Percentiles rank a stretch among this genome's conserved stretches.
phyloP scores from a whole-genome alignment of 768 basidiomycete species.

The Hypholoma fasciculare region DNA sequence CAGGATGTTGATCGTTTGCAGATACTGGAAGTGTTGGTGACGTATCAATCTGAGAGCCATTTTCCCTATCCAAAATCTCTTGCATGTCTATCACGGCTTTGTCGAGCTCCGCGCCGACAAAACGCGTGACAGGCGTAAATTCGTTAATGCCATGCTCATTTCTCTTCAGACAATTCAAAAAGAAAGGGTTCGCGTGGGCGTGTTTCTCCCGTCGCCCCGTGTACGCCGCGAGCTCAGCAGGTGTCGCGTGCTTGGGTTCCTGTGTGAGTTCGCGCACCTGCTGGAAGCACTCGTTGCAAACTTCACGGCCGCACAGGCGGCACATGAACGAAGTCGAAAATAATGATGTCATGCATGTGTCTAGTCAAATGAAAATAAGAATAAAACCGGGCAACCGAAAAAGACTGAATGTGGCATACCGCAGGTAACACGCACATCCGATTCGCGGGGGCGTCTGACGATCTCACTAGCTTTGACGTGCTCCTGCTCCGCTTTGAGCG shows the following conservation, averaged over 20 bases:
- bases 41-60: neutral
- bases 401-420: constrained; percentile 45
- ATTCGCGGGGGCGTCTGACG: constrained; percentile 74
- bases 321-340: constrained; percentile 93
- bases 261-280: constrained; percentile 66
- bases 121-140: constrained; percentile 82
- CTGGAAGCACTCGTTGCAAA: constrained; percentile 81
- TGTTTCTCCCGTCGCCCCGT: constrained; percentile 59
- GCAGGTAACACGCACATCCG: constrained; percentile 82
- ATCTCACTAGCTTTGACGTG: constrained; percentile 60
- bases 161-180: constrained; percentile 68
- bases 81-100: constrained; percentile 73
- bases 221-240: constrained; percentile 47
- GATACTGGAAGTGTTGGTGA: too few relatives aligned
- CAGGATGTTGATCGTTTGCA: too few relatives aligned
- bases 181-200: constrained; percentile 68
- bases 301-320: constrained; percentile 85
- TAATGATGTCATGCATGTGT: constrained; percentile 92
- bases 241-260: constrained; percentile 46
- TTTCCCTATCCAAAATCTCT: constrained; percentile 34
- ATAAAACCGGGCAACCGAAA: neutral
- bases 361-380: constrained; percentile 35
- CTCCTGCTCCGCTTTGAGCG: constrained; percentile 60
- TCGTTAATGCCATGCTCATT: constrained; percentile 67
- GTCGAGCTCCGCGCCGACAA: constrained; percentile 62